Conservation (phyloP, 805 yeast species). For the Brettanomyces anomalus region DNA sequence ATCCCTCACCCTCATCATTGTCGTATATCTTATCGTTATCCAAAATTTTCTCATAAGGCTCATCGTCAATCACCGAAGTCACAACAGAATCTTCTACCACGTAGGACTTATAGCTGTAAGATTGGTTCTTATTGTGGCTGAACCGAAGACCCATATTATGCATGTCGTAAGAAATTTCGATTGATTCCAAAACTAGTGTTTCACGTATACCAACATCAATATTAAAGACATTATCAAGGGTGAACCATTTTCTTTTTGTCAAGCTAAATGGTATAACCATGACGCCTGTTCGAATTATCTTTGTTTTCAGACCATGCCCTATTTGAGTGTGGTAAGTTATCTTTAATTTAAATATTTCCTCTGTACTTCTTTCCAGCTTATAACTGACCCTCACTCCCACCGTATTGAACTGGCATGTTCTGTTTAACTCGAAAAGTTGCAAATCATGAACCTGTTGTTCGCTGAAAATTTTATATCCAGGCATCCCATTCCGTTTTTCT, state of each 20-base stretch:
- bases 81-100: conserved; percentile 15
- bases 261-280: conserved; percentile 24
- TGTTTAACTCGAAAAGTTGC: conserved; percentile 22
- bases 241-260: conserved; percentile 18
- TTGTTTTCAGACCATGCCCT: conserved; percentile 16
- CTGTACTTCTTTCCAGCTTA: conserved; percentile 15
- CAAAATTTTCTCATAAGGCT: conserved; percentile 19
- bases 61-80: conserved; percentile 19
- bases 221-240: conserved; percentile 15
- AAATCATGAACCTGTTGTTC: conserved; percentile 8
- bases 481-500: not conserved
- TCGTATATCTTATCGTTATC: conserved; percentile 14
- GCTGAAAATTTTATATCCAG: conserved; percentile 12
- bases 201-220: conserved; percentile 13
- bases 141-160: conserved; percentile 2
- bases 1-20: conserved; percentile 21
- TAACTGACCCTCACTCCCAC: conserved; percentile 20
- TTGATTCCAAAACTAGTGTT: conserved; percentile 13
- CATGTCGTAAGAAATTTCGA: conserved; percentile 14
- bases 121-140: conserved; percentile 2
- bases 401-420: conserved; percentile 17
- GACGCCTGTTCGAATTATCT: conserved; percentile 23
- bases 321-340: conserved; percentile 27
- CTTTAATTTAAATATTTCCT: conserved; percentile 23
- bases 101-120: conserved; percentile 8